Conservation (phyloP, 139 green algal species). For the Chlamydomonas sp. region DNA sequence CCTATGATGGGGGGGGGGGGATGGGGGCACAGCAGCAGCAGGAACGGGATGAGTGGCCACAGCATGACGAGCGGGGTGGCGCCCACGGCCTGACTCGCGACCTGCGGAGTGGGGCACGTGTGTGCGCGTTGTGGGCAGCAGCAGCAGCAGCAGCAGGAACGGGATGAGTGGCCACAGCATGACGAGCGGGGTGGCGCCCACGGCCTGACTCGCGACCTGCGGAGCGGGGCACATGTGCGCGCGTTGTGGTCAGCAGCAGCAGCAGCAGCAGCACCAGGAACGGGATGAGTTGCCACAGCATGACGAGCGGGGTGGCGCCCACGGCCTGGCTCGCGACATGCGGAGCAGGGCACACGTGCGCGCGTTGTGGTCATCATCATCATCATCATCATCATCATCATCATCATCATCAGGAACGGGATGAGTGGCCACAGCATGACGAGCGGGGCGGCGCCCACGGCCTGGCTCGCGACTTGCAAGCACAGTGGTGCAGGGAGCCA, state of each 20-base stretch:
- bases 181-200: slow-evolving; percentile 65
- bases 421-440: slow-evolving; percentile 77
- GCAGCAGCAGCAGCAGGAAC: slow-evolving; percentile 40
- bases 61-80: too few species aligned
- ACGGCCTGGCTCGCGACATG: slow-evolving; percentile 69
- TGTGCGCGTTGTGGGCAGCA: too few species aligned
- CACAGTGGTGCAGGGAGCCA: too few species aligned
- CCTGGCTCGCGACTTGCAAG: slow-evolving; percentile 65
- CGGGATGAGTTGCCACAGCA: slow-evolving; percentile 77
- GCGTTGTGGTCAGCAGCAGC: too few species aligned
- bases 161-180: slow-evolving; percentile 76
- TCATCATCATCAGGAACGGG: slow-evolving; percentile 48
- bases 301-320: slow-evolving; percentile 59
- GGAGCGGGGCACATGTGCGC: too few species aligned
- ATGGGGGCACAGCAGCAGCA: too few species aligned
- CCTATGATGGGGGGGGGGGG: not conserved
- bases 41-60: too few species aligned
- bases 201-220: slow-evolving; percentile 65
- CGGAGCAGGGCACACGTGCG: too few species aligned
- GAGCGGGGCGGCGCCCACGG: slow-evolving; percentile 62
- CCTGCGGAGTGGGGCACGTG: too few species aligned
- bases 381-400: too few species aligned
- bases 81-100: too few species aligned
- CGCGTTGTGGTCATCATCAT: too few species aligned
- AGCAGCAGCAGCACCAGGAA: slow-evolving; percentile 47